Percentiles rank a stretch among this genome's conserved stretches.
These are phyloP conservation scores for Suillus clintonianus DNA, from an alignment of 768 basidiomycete species.

Conservation along the genomic window DNA sequence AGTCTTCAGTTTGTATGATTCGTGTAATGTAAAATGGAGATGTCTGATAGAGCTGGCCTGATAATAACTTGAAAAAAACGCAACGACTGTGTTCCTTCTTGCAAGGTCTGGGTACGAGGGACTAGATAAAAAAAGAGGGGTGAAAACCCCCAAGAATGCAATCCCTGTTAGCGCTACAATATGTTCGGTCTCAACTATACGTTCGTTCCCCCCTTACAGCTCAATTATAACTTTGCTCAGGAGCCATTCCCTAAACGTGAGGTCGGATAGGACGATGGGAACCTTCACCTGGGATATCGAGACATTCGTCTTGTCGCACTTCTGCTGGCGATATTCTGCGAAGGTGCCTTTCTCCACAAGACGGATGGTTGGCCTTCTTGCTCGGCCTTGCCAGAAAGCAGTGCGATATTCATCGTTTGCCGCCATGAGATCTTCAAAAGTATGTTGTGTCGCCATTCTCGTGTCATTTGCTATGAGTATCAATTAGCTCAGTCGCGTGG, in stretches of 20 bases:
- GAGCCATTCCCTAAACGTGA: conserved; percentile 4
- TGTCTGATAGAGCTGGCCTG: background rate
- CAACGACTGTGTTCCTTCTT: too few relatives aligned
- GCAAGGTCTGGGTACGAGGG: too few relatives aligned
- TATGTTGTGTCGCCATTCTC: background rate
- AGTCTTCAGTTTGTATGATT: background rate
- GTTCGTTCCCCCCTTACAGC: background rate
- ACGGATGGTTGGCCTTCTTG: conserved; percentile 10
- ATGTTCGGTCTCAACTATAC: too few relatives aligned
- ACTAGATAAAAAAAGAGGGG: too few relatives aligned
- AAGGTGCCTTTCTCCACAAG: conserved; percentile 9
- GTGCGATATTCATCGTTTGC: background rate
- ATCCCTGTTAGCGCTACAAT: too few relatives aligned
- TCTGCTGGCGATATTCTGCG: conserved; percentile 10
- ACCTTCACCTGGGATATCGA: conserved; percentile 11
- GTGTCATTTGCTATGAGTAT: background rate
- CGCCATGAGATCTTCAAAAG: background rate
- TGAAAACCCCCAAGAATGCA: too few relatives aligned
- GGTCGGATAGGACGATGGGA: conserved; percentile 8
- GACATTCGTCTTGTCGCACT: background rate
- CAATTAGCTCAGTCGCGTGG: background rate
- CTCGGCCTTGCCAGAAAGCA: background rate
- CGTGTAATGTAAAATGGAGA: background rate
- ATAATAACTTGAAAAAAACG: too few relatives aligned
- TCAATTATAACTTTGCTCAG: conserved; percentile 3